These are phyloP conservation scores for Cladosporium cucumerinum DNA, from an alignment of 2,329 filamentous ascomycete genomes.

Conservation along the genomic window DNA sequence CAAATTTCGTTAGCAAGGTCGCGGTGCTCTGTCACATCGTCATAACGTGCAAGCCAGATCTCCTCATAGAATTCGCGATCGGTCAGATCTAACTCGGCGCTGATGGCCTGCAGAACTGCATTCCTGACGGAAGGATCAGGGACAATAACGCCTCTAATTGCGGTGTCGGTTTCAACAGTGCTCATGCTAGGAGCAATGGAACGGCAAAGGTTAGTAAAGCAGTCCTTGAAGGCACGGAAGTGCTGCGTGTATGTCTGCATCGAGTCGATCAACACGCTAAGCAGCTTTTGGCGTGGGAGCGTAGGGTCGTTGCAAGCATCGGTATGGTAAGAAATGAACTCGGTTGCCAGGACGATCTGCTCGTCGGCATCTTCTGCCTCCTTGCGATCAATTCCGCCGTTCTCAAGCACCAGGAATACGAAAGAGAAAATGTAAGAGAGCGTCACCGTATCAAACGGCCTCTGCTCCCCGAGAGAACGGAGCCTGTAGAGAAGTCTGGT, in stretches of 20 bases:
- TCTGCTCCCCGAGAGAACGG: constrained; percentile 84
- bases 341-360: constrained; percentile 82
- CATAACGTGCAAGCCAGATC: constrained; percentile 90
- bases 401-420: constrained; percentile 71
- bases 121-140: constrained; percentile 76
- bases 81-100: constrained; percentile 85
- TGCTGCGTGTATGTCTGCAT: constrained; percentile 91
- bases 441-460: constrained; percentile 86
- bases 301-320: constrained; percentile 70
- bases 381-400: constrained; percentile 70
- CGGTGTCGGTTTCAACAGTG: constrained; percentile 65
- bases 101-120: constrained; percentile 83
- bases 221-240: constrained; percentile 93
- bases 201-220: constrained; percentile 78
- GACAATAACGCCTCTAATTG: constrained; percentile 77
- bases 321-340: constrained; percentile 86
- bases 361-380: constrained; percentile 76
- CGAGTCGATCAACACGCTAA: constrained; percentile 68
- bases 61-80: constrained; percentile 83
- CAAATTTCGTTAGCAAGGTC: constrained; percentile 84
- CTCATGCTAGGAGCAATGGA: constrained; percentile 80
- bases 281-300: constrained; percentile 71
- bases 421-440: constrained; percentile 84
- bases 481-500: constrained; percentile 88
- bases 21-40: constrained; percentile 82